These are phyloP conservation scores for Sclerotinia spermophila DNA, from an alignment of 2,329 filamentous ascomycete species.

Conservation along the genomic window DNA sequence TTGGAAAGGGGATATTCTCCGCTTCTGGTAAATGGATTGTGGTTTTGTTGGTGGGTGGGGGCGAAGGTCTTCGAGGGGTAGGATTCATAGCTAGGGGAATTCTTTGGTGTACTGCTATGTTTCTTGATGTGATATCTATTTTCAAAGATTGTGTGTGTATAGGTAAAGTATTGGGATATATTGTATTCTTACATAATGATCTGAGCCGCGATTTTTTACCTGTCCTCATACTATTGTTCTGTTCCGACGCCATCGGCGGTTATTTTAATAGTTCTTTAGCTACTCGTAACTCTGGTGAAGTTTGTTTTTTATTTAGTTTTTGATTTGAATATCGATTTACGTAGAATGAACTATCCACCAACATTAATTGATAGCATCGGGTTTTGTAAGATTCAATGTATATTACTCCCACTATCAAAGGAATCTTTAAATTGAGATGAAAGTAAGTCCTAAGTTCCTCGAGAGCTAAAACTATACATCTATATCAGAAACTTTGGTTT, in stretches of 20 bases:
- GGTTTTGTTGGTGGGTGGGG: neutral
- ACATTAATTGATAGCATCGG: no score
- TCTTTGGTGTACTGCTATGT: neutral
- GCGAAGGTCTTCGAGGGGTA: neutral
- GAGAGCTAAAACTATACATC: neutral
- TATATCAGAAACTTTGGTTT: no score
- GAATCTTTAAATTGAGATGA: neutral
- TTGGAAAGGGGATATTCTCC: neutral
- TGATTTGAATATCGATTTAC: neutral
- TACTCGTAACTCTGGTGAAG: neutral
- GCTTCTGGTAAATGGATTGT: neutral
- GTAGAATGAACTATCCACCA: neutral
- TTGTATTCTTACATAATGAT: neutral
- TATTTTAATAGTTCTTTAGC: neutral
- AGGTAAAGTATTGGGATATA: neutral
- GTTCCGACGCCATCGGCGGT: neutral
- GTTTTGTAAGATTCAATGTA: no score
- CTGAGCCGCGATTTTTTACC: neutral
- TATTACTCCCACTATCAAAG: neutral
- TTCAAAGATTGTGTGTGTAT: neutral
- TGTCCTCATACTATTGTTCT: neutral
- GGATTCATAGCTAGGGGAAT: neutral
- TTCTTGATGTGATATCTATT: neutral
- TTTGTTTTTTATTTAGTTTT: neutral
- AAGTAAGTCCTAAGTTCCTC: neutral